These are phyloP conservation scores for Backusella mclennaniae DNA, from an alignment of 192 early-diverging fungal species.

Conservation along the genomic window DNA sequence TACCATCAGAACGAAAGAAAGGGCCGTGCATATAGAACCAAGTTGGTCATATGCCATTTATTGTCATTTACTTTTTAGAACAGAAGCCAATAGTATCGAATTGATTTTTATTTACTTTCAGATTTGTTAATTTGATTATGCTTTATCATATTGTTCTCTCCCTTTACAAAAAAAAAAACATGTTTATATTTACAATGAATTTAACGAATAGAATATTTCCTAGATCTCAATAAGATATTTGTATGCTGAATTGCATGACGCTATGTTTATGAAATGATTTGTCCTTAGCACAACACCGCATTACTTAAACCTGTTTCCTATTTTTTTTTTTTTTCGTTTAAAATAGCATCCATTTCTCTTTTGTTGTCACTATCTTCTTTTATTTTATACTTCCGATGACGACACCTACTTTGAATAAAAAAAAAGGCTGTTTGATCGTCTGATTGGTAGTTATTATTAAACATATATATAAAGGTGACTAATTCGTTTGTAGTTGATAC, in stretches of 20 bases:
- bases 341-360: neutral
- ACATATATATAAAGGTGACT: neutral
- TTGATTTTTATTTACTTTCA: too few species aligned
- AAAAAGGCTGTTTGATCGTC: neutral
- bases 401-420: neutral
- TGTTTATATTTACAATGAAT: too few species aligned
- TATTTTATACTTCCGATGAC: neutral
- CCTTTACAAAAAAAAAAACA: too few species aligned
- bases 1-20: too few species aligned
- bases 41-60: too few species aligned
- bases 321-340: neutral
- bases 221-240: too few species aligned
- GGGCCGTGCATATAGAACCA: too few species aligned
- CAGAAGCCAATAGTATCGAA: too few species aligned
- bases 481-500: neutral
- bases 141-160: too few species aligned
- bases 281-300: neutral
- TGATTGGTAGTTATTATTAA: neutral
- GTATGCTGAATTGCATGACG: neutral
- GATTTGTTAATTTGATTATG: too few species aligned
- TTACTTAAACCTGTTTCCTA: neutral
- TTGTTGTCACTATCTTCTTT: neutral
- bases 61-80: too few species aligned
- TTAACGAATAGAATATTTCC: too few species aligned
- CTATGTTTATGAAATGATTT: neutral